Base-by-base conservation (phyloP, 2,329 filamentous ascomycete genomes). In the Fusarium fujikuroi region DNA sequence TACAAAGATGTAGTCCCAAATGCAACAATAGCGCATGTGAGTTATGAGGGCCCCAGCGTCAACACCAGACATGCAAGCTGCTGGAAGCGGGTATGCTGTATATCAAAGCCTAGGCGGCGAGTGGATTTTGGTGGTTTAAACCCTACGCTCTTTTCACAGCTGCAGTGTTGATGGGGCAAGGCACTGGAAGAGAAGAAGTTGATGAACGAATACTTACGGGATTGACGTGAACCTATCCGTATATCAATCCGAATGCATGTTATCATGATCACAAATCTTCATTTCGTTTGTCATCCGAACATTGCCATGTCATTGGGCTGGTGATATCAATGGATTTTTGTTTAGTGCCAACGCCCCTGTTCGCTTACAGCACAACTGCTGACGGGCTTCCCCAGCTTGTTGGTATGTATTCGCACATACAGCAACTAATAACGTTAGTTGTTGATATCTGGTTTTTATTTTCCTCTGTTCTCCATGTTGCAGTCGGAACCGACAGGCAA, bases 61-160 rank as follows among this genome's bases (percentile, higher is more conserved):
- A 43, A 71, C 50, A 53, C 60, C 56, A 60, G 46, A 50, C 54
- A 68, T 76, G 72, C 72, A 66, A 66, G 74, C 53, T 76, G 67
- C 74, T 76, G 39, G 66, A 76, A 74, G 54, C 43, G 64, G 73
- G 25, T 63, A 60, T 72, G 37, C 23, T 52, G 25, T 42, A 37
- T 62, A 34, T 42, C 44, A 25, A 44, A 72, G 47, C 37, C 32
- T 43, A 56, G 52, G 28, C 50, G 58, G 53, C 46, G 19, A 58
- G 25, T 69, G 62, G 54, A 56, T 60, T 70, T 36, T 36, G 43
- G 58, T 34, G 52, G 65, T 49, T 60, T 60, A 19, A 49, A 47
- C 57, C 61, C 32, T 46, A 53, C 30, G 7, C 36, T 16, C 53
- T 52, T 21, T 21, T 46, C 34, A 53, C 18, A 46, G 40, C 40